Percentiles rank a stretch among this genome's conserved stretches.
phyloP scores from a whole-genome alignment of 129 eudicot genomes.

The Logfia minima region DNA sequence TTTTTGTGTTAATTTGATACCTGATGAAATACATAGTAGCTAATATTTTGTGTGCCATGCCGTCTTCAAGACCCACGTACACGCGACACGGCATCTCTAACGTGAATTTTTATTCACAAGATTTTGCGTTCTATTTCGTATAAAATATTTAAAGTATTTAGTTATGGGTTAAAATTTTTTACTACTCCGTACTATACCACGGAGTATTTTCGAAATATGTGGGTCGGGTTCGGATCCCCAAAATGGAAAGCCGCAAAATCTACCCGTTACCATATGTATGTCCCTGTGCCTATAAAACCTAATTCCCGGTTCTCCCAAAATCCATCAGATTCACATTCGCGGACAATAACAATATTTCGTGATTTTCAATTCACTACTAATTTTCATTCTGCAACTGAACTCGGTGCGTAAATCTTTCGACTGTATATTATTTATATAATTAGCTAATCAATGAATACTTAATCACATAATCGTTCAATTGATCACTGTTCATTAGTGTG shows the following conservation, averaged over 20 bases:
- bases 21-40: no score
- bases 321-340: neutral
- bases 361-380: neutral
- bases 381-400: neutral
- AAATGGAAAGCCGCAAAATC: neutral
- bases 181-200: no score
- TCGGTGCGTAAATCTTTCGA: neutral
- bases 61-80: no score
- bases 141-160: no score
- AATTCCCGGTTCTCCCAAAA: neutral
- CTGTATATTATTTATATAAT: no score
- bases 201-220: neutral
- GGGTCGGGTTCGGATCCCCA: neutral
- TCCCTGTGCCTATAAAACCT: slow-evolving; percentile 1
- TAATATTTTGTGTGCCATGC: no score
- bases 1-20: no score
- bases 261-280: neutral
- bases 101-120: no score
- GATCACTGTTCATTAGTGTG: neutral
- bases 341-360: neutral
- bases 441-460: neutral
- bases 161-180: no score
- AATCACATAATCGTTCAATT: neutral
- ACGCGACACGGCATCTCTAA: no score
- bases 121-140: no score